phyloP scores from a whole-genome alignment of 306 rosid genomes.

The Glycyrrhiza uralensis region DNA sequence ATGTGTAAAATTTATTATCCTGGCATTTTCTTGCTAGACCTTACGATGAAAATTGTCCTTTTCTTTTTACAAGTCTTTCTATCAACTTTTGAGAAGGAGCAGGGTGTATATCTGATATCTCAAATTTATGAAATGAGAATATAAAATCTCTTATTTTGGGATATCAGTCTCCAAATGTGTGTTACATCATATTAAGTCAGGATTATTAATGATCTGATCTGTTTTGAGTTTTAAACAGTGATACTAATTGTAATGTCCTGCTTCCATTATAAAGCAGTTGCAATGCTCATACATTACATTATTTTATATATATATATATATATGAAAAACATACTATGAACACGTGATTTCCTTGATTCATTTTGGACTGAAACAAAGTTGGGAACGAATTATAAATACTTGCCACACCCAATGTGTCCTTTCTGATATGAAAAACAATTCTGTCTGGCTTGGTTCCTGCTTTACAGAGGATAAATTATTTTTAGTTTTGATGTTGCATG shows the following conservation, averaged over 20 bases:
- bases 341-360: conserved; percentile 20
- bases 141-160: conserved; percentile 17
- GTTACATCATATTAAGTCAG: not conserved
- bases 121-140: not conserved
- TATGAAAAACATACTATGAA: too few species aligned
- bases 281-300: not conserved
- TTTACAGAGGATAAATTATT: not conserved
- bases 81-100: not conserved
- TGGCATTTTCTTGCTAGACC: not conserved
- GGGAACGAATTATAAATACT: conserved; percentile 11
- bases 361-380: not conserved
- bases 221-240: conserved; percentile 7
- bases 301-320: too few species aligned
- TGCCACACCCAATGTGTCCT: not conserved
- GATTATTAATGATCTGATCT: not conserved
- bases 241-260: not conserved
- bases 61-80: not conserved
- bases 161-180: not conserved
- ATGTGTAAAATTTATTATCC: not conserved
- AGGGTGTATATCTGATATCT: not conserved
- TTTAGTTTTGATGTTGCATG: conserved; percentile 10
- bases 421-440: not conserved
- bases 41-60: not conserved
- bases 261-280: not conserved
- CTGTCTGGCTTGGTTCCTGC: not conserved